Conservation (phyloP, 192 early-diverging fungal genomes). For the Thamnidium elegans region DNA sequence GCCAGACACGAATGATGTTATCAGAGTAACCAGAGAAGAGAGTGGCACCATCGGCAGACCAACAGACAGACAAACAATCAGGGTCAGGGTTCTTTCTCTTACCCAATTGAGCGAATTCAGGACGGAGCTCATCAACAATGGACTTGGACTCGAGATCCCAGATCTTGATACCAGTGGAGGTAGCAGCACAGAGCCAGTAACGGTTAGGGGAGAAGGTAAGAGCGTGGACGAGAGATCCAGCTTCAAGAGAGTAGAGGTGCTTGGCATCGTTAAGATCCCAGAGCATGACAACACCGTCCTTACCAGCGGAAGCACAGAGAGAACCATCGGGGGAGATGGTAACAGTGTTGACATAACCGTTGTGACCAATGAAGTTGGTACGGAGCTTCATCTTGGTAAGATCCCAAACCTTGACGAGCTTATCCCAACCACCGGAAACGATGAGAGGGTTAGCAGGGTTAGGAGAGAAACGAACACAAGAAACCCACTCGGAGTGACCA, state of each 20-base stretch:
- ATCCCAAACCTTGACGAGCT: constrained; percentile 99
- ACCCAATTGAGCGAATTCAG: constrained; percentile 67
- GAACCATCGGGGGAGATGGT: constrained; percentile 99
- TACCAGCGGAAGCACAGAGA: constrained; percentile 98
- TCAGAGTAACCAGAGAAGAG: constrained; percentile 99
- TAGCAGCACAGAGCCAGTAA: constrained; percentile 99
- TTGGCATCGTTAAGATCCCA: constrained; percentile 99
- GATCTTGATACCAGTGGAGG: constrained; percentile 94
- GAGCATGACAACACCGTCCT: constrained; percentile 98
- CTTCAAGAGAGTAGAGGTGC: constrained; percentile 99
- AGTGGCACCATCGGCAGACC: constrained; percentile 97
- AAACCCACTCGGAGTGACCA: constrained; percentile 98
- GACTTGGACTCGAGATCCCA: constrained; percentile 99
- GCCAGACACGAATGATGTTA: constrained; percentile 79
- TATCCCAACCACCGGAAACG: constrained; percentile 98
- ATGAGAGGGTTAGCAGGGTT: constrained; percentile 98
- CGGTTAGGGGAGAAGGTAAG: constrained; percentile 99
- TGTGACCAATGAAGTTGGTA: constrained; percentile 99
- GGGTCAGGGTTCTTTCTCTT: constrained; percentile 71
- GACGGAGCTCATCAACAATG: constrained; percentile 88
- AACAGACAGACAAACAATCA: constrained; percentile 94
- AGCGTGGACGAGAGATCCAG: constrained; percentile 93
- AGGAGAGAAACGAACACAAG: constrained; percentile 98
- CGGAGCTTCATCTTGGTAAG: constrained; percentile 96
- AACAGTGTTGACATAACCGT: constrained; percentile 95